Percentiles rank a stretch among this genome's conserved stretches.
Evolutionary conservation across 257 asterid species (phyloP).

Genomic region (Asclepias syriaca): DNA sequence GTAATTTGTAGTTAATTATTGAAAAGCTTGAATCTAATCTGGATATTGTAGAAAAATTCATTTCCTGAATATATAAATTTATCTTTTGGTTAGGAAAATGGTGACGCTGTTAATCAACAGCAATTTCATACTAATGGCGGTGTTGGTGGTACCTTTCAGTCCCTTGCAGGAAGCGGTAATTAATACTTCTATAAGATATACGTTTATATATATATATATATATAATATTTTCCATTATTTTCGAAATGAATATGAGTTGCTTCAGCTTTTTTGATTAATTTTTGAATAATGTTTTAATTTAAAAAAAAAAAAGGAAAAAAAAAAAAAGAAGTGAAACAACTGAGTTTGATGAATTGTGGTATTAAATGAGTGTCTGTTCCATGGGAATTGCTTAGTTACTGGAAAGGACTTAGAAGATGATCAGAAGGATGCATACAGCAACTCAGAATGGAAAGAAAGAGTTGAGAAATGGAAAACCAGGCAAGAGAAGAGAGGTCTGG

Average conservation of each 20-base stretch:
- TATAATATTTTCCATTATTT: too few species aligned
- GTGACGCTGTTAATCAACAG: constrained; percentile 29
- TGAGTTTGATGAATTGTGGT: neutral
- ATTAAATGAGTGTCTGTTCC: neutral
- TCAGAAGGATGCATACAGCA: constrained; percentile 44
- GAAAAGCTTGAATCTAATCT: neutral
- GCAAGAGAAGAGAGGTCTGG: constrained; percentile 70
- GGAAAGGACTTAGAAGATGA: constrained; percentile 66
- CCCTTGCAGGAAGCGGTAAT: constrained; percentile 63
- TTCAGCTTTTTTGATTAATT: too few species aligned
- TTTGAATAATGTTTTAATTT: too few species aligned
- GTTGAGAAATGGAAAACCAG: constrained; percentile 76
- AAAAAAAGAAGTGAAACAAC: too few species aligned
- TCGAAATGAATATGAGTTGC: too few species aligned
- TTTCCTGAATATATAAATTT: too few species aligned
- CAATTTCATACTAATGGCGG: constrained; percentile 32
- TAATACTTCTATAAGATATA: neutral
- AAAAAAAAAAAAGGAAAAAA: too few species aligned
- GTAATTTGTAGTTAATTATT: neutral
- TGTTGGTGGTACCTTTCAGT: constrained; percentile 33
- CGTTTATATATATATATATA: too few species aligned
- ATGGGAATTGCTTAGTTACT: constrained; percentile 27
- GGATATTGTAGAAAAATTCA: neutral
- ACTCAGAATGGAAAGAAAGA: constrained; percentile 69
- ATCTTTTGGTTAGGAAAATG: constrained; percentile 43